Base-by-base conservation (phyloP, 768 basidiomycete species). In the Suillus placidus region DNA sequence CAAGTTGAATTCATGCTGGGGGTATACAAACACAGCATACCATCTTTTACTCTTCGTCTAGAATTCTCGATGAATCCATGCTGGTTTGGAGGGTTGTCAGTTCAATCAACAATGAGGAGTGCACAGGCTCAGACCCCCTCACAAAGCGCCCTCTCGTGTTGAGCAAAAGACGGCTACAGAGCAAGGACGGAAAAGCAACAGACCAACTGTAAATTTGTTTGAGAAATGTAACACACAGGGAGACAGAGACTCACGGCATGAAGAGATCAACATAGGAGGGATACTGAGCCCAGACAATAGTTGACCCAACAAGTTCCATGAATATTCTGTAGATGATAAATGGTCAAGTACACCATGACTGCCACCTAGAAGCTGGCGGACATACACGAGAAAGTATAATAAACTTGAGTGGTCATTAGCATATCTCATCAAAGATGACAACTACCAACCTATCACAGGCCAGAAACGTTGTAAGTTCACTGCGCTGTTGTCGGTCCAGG, bases 91-190 rank as follows among this genome's bases (percentile, higher is more conserved):
- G 23, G 4, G 34, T 64, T 12, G 14, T 10, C 20, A 49, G 16
- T n/a, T 63, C 54, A 13, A 23, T 45, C 14, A 52, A 30, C 51
- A 52, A 30, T 32, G 54, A 55, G 32, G 32, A 55, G 20, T 13
- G 54, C 54, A 55, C 32, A 55, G 54, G 32, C 32, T 55, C 54
- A 35, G 54, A n/a, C 5, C 18, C 54, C 12, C 54, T 34, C 3
- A 56, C 37, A 20, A 67, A 71, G 52, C 64, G 66, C 7, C 47
- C 47, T 49, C 73, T 72, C 67, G 71, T 73, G 57, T 69, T 68
- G 47, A 74, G 65, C 13, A 74, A 65, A 12, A 73, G 67, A 38
- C 70, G 71, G 55, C 66, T 69, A 12, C 73, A 72, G 18, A 74
- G 68, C 2, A 74, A 43, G 10, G 72, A 72, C 2, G 73, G 72